phyloP scores from a whole-genome alignment of 192 early-diverging fungal species.

The Coemansia javaensis region DNA sequence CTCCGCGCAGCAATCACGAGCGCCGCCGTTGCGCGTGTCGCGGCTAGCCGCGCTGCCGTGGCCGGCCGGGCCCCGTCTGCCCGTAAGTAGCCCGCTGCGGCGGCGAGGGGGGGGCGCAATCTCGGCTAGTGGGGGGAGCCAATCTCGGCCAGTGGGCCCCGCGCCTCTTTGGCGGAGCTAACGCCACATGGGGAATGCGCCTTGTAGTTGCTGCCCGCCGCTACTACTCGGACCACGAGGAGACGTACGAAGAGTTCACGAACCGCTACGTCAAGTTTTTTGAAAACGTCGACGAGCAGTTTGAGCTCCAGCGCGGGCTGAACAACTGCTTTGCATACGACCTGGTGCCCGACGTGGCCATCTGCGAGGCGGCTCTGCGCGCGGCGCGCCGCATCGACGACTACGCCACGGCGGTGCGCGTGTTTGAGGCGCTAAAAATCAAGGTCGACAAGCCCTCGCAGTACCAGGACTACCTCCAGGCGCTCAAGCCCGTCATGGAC shows the following conservation, averaged over 20 bases:
- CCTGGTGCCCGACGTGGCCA: slow-evolving; percentile 84
- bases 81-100: slow-evolving; percentile 21
- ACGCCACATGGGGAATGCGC: not conserved
- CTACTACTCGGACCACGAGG: slow-evolving; percentile 69
- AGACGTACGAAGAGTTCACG: slow-evolving; percentile 73
- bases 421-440: slow-evolving; percentile 90
- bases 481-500: slow-evolving; percentile 77
- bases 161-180: no score
- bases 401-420: slow-evolving; percentile 87
- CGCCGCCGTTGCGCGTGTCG: slow-evolving; percentile 30
- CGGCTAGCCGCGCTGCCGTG: no score
- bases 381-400: slow-evolving; percentile 91
- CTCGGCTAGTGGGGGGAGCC: no score
- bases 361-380: slow-evolving; percentile 83
- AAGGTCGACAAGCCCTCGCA: slow-evolving; percentile 81
- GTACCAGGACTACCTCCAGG: slow-evolving; percentile 86
- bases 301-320: slow-evolving; percentile 95
- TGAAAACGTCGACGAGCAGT: slow-evolving; percentile 84
- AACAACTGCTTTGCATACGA: slow-evolving; percentile 98
- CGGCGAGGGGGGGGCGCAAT: no score
- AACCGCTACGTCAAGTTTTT: slow-evolving; percentile 79
- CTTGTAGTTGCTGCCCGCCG: slow-evolving; percentile 51
- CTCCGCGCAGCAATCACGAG: slow-evolving; percentile 37
- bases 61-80: slow-evolving; percentile 16
- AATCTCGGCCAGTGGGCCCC: no score